Evolutionary conservation across 2,329 filamentous ascomycete species (phyloP), one percentile per base, ranked within the genome.

Genomic region (Ascochyta koolunga): DNA sequence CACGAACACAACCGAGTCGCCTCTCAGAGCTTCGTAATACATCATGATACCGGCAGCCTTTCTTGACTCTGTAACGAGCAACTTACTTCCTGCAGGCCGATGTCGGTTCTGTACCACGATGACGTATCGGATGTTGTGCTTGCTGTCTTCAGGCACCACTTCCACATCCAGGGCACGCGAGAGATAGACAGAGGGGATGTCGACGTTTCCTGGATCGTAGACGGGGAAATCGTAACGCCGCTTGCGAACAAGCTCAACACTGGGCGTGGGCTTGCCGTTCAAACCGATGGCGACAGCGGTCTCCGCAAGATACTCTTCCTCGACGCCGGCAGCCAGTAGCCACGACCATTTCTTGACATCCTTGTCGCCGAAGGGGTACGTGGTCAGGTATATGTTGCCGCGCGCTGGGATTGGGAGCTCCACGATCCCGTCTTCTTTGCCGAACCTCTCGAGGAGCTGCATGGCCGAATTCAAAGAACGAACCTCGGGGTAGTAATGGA

Each of bases 331-430:
- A 5, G 36, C 44, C 13, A 69, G 49, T 19, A 69, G 47, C 64
- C 66, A 68, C 1, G 51, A 25, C 60, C 61, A 68, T 21, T 67
- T 64, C 47, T 62, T 59, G 5, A 69, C 56, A n/a, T 68, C 64
- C 10, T 51, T 58, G 19, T 62, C 45, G n/a, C 60, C 60, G 49
- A 68, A 69, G 4, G 65, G 62, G 41, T 58, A 69, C 0, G 66
- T 69, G 37, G 59, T 50, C 3, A 69, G 45, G 51, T 67, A 68
- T 15, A 61, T 49, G 43, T 46, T 59, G n/a, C 50, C 46, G 13
- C 57, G 54, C 4, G 50, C 57, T 9, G 62, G 64, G 29, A 32
- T 45, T 0, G 65, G 62, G 8, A 68, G 37, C 9, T 68, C 60
- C 21, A 47, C 50, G 18, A 67, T 43, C 18, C 64, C 59, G 31